These are phyloP conservation scores for Candida alai DNA, from an alignment of 805 yeast genomes.

Conservation along the genomic window DNA sequence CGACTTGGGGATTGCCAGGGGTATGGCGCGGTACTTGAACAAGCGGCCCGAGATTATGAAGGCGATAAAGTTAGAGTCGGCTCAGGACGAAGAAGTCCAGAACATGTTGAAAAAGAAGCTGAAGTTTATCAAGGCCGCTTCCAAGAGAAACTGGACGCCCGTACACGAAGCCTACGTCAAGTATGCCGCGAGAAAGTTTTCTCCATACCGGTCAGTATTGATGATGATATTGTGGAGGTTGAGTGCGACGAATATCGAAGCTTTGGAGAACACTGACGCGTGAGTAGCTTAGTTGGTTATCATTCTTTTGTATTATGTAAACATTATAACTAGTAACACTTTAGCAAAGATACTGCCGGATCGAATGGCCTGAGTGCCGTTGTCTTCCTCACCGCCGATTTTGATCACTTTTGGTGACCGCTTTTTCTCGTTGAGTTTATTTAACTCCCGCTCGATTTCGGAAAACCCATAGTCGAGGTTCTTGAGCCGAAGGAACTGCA, in stretches of 20 bases:
- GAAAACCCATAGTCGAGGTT: constrained; percentile 34
- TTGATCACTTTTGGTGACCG: constrained; percentile 15
- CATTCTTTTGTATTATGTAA: not conserved
- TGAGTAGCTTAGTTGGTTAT: constrained; percentile 1
- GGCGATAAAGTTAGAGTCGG: constrained; percentile 35
- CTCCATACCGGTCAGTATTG: constrained; percentile 64
- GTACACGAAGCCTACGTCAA: constrained; percentile 56
- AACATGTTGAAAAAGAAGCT: constrained; percentile 29
- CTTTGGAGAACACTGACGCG: constrained; percentile 21
- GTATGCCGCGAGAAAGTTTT: constrained; percentile 52
- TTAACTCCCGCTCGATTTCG: constrained; percentile 34
- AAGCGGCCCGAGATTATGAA: constrained; percentile 47
- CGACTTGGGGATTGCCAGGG: constrained; percentile 84
- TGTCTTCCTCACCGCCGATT: constrained; percentile 29
- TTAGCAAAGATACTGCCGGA: constrained; percentile 4
- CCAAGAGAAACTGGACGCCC: constrained; percentile 63
- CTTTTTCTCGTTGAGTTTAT: constrained; percentile 22
- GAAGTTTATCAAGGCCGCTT: constrained; percentile 32
- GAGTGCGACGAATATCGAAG: constrained; percentile 54
- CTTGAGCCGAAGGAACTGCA: constrained; percentile 23
- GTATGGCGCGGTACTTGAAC: constrained; percentile 60
- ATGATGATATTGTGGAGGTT: constrained; percentile 76
- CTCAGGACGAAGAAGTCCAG: constrained; percentile 31
- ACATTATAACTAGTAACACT: constrained; percentile 4
- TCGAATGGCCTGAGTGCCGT: not conserved